Conservation (phyloP, 192 early-diverging fungal species). For the Coemansia furcata region DNA sequence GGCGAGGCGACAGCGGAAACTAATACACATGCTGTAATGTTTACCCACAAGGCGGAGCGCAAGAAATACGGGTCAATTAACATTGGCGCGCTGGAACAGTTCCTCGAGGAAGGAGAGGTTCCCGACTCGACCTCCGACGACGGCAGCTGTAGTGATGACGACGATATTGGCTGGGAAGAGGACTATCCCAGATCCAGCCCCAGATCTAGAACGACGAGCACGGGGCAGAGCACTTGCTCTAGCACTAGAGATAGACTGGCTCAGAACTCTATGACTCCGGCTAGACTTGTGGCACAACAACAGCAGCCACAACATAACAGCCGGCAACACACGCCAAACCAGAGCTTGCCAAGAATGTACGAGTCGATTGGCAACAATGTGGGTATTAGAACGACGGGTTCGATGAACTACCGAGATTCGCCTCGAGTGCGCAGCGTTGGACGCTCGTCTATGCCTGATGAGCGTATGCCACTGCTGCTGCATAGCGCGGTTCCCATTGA, state of each 20-base stretch:
- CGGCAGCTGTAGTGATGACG: constrained; percentile 11
- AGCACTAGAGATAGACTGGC: constrained; percentile 5
- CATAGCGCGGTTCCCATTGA: constrained; percentile 9
- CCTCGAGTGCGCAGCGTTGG: constrained; percentile 15
- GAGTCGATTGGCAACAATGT: neutral
- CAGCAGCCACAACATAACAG: neutral
- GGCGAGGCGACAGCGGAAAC: neutral
- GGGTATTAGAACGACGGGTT: neutral
- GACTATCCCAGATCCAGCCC: constrained; percentile 11
- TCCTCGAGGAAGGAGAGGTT: constrained; percentile 45
- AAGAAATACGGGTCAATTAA: constrained; percentile 39
- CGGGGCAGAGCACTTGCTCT: constrained; percentile 23
- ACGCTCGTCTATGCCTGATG: constrained; percentile 11
- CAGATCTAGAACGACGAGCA: neutral
- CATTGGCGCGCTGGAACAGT: constrained; percentile 43
- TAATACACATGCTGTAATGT: neutral
- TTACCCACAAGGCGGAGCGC: constrained; percentile 14
- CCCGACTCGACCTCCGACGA: constrained; percentile 42
- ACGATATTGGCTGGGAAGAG: constrained; percentile 30
- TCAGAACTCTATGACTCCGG: neutral
- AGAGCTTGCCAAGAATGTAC: neutral
- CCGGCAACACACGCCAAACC: neutral
- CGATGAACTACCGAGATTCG: neutral
- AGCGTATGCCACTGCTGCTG: constrained; percentile 28
- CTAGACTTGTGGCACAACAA: neutral